Percentiles rank a stretch among this genome's conserved stretches.
phyloP scores from a whole-genome alignment of 2,329 filamentous ascomycete genomes.

The Sclerotinia spermophila region DNA sequence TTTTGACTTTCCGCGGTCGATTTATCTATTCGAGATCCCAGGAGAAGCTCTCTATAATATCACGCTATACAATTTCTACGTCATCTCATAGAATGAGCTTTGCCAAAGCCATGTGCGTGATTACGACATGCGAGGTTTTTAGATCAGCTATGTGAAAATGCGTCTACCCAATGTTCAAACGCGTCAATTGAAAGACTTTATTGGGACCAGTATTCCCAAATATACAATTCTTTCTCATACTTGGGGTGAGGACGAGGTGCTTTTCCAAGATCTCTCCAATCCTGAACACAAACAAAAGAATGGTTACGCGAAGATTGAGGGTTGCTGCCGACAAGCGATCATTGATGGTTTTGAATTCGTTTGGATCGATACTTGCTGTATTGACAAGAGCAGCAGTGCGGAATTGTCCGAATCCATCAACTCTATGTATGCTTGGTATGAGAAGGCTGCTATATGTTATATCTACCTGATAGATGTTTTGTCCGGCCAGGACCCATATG shows the following conservation, averaged over 20 bases:
- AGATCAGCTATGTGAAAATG: background rate
- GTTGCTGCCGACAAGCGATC: background rate
- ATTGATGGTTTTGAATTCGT: background rate
- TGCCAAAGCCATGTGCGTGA: background rate
- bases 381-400: conserved; percentile 21
- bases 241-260: background rate
- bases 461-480: conserved; percentile 20
- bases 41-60: background rate
- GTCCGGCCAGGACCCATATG: background rate
- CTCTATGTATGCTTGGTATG: conserved; percentile 23
- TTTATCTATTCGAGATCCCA: background rate
- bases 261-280: conserved; percentile 1
- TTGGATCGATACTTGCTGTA: conserved; percentile 25
- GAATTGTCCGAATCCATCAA: conserved; percentile 23
- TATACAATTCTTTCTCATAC: conserved; percentile 12
- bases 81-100: background rate
- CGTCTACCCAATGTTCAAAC: conserved; percentile 1
- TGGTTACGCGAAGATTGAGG: background rate
- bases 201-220: background rate
- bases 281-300: background rate
- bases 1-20: background rate
- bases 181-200: background rate
- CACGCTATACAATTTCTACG: background rate
- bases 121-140: background rate
- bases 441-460: conserved; percentile 18